Conservation (phyloP, 257 asterid genomes). For the Primulina huaijiensis region DNA sequence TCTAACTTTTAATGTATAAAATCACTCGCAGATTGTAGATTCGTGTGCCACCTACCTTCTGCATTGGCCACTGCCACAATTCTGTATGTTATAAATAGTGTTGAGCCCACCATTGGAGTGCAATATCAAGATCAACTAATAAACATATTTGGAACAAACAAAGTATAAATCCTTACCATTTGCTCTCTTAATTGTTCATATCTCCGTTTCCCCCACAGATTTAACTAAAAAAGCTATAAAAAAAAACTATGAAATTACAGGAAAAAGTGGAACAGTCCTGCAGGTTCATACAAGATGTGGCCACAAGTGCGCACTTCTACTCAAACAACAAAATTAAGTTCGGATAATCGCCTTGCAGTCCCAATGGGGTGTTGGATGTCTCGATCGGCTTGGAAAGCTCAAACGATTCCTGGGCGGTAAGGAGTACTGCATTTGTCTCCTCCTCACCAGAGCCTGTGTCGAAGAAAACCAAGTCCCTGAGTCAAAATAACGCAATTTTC, state of each 20-base stretch:
- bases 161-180: conserved; percentile 36
- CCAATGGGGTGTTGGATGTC: conserved; percentile 64
- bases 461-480: conserved; percentile 47
- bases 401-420: conserved; percentile 44
- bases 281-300: conserved; percentile 50
- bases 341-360: conserved; percentile 56
- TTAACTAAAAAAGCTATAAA: not conserved
- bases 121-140: conserved; percentile 53
- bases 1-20: not conserved
- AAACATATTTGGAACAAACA: conserved; percentile 61
- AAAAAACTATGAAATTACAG: conserved; percentile 31
- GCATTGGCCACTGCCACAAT: conserved; percentile 54
- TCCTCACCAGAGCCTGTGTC: conserved; percentile 70
- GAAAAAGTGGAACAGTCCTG: conserved; percentile 64
- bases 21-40: conserved; percentile 2
- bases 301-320: conserved; percentile 29
- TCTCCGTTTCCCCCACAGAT: not conserved
- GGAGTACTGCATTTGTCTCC: conserved; percentile 39
- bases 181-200: not conserved
- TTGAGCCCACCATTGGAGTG: conserved; percentile 49
- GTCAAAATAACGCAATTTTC: conserved; percentile 19
- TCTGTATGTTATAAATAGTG: conserved; percentile 51
- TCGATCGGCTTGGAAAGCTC: conserved; percentile 56
- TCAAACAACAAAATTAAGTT: conserved; percentile 51
- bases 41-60: conserved; percentile 37